Evolutionary conservation across 2,329 filamentous ascomycete genomes (phyloP), one percentile per base, ranked within the genome.

Genomic region (Diplocarpon rosae): DNA sequence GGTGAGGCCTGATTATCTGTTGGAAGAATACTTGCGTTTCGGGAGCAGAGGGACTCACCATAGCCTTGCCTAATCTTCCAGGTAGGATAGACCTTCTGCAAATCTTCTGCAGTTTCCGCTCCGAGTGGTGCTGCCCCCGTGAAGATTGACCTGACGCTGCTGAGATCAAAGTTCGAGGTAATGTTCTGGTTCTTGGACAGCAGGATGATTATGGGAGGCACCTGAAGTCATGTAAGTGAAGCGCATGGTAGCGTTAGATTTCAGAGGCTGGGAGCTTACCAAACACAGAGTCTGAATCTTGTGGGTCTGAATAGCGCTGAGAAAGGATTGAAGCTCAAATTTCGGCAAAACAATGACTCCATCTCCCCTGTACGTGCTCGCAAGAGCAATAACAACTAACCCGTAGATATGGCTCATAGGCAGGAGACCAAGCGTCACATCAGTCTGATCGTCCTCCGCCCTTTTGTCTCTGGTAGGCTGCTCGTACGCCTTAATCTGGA

Each of bases 401-500:
- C 77, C 78, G 61, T 90, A 93, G 51, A 92, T 92, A 57, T 93
- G 86, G 52, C 82, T 88, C 58, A 95, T 88, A 0, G 89, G 88
- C n/a, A 95, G 64, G 45, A 94, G 81, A 1, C 83, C 85, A 5
- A 95, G 64, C 24, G 16, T 45, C 4, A 60, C 53, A 42, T 58
- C 55, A 8, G 39, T 51, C 16, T 29, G 30, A 15, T 37, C 39
- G 8, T 47, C 35, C 15, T 39, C 44, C 68, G 48, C 71, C 71
- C 33, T 76, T 70, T 57, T 73, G 1, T 62, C 65, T 66, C 50
- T 85, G 75, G 4, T 70, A 63, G 24, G 64, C 57, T 5, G 61
- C 60, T 45, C 72, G 59, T 62, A 84, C 75, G 31, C 15, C 13
- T 27, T 33, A 32, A 58, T 50, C 33, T 60, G 57, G 15, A 75